Conservation (phyloP, 2,329 filamentous ascomycete genomes). For the Colletotrichum sp. region DNA sequence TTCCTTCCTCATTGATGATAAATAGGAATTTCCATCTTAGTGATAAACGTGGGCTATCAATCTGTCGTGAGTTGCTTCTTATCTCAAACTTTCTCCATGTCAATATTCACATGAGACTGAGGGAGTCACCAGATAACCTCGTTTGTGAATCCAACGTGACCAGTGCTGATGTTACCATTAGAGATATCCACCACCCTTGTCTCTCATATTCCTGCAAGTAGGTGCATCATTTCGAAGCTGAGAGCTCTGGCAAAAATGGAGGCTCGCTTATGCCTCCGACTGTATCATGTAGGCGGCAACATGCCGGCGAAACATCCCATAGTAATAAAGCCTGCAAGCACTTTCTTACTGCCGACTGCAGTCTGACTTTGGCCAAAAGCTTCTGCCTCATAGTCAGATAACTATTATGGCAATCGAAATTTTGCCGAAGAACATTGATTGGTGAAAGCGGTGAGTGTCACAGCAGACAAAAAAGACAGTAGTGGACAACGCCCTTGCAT, state of each 20-base stretch:
- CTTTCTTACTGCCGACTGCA: neutral
- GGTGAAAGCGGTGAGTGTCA: neutral
- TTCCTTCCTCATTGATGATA: neutral
- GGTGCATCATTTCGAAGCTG: neutral
- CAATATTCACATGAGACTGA: neutral
- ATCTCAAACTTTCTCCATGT: neutral
- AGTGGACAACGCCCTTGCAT: neutral
- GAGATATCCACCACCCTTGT: neutral
- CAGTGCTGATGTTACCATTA: neutral
- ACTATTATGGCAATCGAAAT: fast-evolving
- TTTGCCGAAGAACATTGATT: neutral
- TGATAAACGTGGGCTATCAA: too few relatives aligned
- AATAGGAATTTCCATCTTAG: too few relatives aligned
- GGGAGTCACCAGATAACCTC: neutral
- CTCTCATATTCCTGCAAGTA: neutral
- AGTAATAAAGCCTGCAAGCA: neutral
- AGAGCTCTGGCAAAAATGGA: neutral
- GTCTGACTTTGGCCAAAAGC: neutral
- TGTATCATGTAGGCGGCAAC: neutral
- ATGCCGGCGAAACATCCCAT: neutral
- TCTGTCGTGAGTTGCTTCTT: neutral
- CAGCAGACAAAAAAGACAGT: neutral
- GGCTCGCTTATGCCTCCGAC: neutral
- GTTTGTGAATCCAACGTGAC: neutral
- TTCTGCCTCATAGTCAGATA: neutral